Evolutionary conservation across 2,329 filamentous ascomycete species (phyloP), one percentile per base, ranked within the genome.

Genomic region (Cryphonectria nitschkei): DNA sequence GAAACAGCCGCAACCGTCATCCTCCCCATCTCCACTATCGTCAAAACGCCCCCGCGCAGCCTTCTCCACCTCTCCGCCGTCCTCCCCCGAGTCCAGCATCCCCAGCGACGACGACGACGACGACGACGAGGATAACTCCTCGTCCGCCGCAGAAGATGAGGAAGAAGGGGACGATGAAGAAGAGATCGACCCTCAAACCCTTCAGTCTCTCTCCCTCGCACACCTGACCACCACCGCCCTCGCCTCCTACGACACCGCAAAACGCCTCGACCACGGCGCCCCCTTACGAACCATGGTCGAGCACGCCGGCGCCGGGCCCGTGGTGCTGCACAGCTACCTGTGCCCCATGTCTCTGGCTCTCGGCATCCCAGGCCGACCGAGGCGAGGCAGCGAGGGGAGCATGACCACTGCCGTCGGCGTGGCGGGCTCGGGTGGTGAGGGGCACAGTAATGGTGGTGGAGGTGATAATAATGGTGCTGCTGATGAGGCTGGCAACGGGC

Each of bases 261-360:
- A 81, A 46, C 85, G 87, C 65, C 82, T 89, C 8, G 84, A 83
- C 63, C 82, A 88, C 60, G 88, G 88, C 74, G 75, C 77, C 8
- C 86, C 87, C 2, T 82, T 86, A 75, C 86, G 88, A 77, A 83
- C 90, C 73, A 86, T 90, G 78, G 84, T 90, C 76, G 88, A 90
- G 76, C 86, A 87, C 76, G 80, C 80, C 2, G 79, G 81, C 54
- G 79, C 79, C 65, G 82, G 82, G 32, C 78, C 82, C 74, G 78
- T 84, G 65, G 78, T 84, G 61, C 75, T 84, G 1, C 70, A 73
- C 69, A 68, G 67, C 68, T 73, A 72, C 70, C 62, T 73, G 52
- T 73, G 72, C 65, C 72, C 72, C 61, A 73, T 73, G 72, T 69
- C 67, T 0, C 70, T 72, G 1, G 68, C 66, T 4, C 63, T 73